Percentiles rank a stretch among this genome's conserved stretches.
phyloP scores from a whole-genome alignment of 2,329 filamentous ascomycete genomes.

The Pseudocercospora cruenta region DNA sequence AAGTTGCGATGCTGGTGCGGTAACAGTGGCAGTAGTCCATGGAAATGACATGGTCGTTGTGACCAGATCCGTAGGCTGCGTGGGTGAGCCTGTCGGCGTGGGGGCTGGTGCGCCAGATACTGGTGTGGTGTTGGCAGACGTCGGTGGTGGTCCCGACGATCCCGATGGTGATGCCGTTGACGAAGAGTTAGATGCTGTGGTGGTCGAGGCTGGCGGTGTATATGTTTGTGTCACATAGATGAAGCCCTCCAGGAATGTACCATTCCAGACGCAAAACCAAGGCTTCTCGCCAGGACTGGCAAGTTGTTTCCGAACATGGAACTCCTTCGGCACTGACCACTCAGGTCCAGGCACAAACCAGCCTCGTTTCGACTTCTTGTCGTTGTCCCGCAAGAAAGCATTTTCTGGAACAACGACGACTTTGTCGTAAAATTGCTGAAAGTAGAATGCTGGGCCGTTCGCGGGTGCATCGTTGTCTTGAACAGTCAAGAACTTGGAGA shows the following conservation, averaged over 20 bases:
- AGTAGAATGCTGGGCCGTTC: slow-evolving; percentile 66
- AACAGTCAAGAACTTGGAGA: slow-evolving; percentile 56
- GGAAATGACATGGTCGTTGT: background rate
- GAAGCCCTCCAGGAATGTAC: slow-evolving; percentile 68
- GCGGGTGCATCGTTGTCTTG: slow-evolving; percentile 59
- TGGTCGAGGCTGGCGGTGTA: slow-evolving; percentile 28
- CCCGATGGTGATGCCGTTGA: slow-evolving; percentile 12
- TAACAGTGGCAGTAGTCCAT: background rate
- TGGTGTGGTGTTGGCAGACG: slow-evolving; percentile 15
- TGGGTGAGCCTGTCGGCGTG: background rate
- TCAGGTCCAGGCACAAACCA: slow-evolving; percentile 9
- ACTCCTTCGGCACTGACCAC: slow-evolving; percentile 21
- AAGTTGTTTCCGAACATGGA: slow-evolving; percentile 45
- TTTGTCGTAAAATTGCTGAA: slow-evolving; percentile 66
- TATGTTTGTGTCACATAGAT: slow-evolving; percentile 64
- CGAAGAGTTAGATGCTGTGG: slow-evolving; percentile 16
- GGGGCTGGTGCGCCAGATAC: slow-evolving; percentile 16
- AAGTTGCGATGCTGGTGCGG: background rate
- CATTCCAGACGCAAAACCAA: slow-evolving; percentile 73
- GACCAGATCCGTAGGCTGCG: background rate
- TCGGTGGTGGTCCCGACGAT: slow-evolving; percentile 18
- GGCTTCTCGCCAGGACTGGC: slow-evolving; percentile 61
- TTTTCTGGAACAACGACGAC: slow-evolving; percentile 58
- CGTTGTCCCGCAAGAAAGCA: slow-evolving; percentile 29
- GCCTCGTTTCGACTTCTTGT: slow-evolving; percentile 24